Evolutionary conservation across 441 rosid genomes (phyloP), one percentile per base, ranked within the genome.

Genomic region (Gossypium lobatum): DNA sequence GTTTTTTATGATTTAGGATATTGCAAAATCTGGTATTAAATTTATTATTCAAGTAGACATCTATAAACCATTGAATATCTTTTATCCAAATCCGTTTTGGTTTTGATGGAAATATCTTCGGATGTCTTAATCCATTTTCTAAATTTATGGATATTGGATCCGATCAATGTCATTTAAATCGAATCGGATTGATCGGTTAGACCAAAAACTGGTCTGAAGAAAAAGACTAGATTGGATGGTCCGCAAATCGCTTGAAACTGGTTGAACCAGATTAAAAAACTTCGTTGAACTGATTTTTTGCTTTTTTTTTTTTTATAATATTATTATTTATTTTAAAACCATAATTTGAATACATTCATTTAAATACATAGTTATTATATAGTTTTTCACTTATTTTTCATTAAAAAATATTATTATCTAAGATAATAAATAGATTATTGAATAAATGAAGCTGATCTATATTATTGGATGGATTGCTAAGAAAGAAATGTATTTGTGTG

Each of bases 391-490:
- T 6, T 6, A 1, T 1, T 34, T 34, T 34, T 34, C 39, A 34
- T 34, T 34, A 34, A 34, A 34, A 34, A 34, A 34, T 34, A 6
- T 34, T 34, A 34, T 34, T 34, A 34, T 34, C 39, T 34, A 6
- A 34, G 39, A 34, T 34, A 34, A 34, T 34, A 34, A 34, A 34
- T 1, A 34, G 9, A 34, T 34, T 46, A 46, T 46, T 46, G 52
- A 13, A 46, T 46, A 46, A 46, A 46, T 13, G 13, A 46, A 46
- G 4, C 52, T 10, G 52, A 46, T 46, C n/a, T 46, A 3, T 10
- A 46, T 11, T 31, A 31, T 31, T 17, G n/a, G n/a, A 21, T 60
- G 6, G 73, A 31, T 67, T 14, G 26, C 77, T 28, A 62, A 79
- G 64, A 53, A 42, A 78, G 69, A 59, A 23, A 23, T 26, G 17